These are phyloP conservation scores for Ophioceras dolichostomum DNA, from an alignment of 2,329 filamentous ascomycete species.

Conservation along the genomic window DNA sequence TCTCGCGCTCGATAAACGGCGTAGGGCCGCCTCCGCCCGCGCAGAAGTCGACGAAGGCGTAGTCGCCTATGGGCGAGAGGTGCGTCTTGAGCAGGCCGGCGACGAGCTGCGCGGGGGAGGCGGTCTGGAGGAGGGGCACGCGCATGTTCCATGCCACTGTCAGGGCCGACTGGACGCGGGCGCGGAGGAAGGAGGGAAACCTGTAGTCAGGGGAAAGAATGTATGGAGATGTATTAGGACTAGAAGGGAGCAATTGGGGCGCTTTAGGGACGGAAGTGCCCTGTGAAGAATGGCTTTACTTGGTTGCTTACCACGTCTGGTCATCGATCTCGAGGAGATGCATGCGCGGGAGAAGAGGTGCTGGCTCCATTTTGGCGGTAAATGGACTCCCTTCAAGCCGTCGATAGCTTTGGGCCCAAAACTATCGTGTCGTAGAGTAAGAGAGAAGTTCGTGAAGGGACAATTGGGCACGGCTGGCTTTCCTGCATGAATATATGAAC, in stretches of 20 bases:
- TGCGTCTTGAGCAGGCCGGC: constrained; percentile 40
- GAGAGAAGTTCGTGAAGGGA: too few relatives aligned
- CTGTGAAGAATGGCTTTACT: neutral
- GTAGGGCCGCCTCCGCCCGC: constrained; percentile 63
- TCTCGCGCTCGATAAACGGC: constrained; percentile 44
- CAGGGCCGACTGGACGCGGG: constrained; percentile 52
- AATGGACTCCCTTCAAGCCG: too few relatives aligned
- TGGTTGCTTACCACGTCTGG: constrained; percentile 43
- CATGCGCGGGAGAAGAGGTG: constrained; percentile 36
- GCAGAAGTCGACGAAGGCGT: constrained; percentile 65
- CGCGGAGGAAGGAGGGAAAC: constrained; percentile 54
- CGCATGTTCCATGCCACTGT: constrained; percentile 50
- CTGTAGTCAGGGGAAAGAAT: constrained; percentile 21
- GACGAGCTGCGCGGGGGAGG: constrained; percentile 48
- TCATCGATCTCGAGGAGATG: constrained; percentile 59
- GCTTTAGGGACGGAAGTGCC: neutral
- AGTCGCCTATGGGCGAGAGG: constrained; percentile 32
- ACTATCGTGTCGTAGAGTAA: too few relatives aligned
- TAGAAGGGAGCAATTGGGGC: neutral
- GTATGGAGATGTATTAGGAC: too few relatives aligned
- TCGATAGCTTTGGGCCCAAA: too few relatives aligned
- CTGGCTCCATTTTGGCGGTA: neutral
- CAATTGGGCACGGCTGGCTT: too few relatives aligned
- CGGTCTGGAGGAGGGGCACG: constrained; percentile 43
- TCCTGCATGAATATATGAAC: too few relatives aligned